Evolutionary conservation across 2,329 filamentous ascomycete genomes (phyloP), one percentile per base, ranked within the genome.

Genomic region (Diaporthe helianthi): DNA sequence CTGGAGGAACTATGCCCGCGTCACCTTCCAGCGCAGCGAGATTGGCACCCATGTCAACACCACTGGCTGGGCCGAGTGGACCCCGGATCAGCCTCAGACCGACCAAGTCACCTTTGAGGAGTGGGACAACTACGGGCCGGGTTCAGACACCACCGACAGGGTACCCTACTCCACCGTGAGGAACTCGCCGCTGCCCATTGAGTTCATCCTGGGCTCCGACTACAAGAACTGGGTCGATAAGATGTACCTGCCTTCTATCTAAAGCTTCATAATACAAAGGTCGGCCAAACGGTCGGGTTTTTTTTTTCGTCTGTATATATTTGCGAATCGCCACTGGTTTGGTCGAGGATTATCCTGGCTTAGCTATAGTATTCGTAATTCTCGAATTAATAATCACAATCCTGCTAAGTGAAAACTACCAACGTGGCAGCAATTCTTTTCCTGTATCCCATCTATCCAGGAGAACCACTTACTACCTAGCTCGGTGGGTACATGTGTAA

Each of bases 61-160:
- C 12, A 80, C 80, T 7, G 86, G 86, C 3, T 88, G 86, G 85
- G 74, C 75, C 10, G 73, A 77, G 33, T 88, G 86, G 86, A 79
- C 78, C 49, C 76, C 70, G 19, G 86, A 24, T 1, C 9, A 47
- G 38, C 66, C 66, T 19, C 54, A 68, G 54, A 78, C 86, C n/a
- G 87, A 87, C 77, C 86, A 86, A 70, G 78, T 87, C 75, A 85
- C 85, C 71, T 87, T 84, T 67, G 79, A 78, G 17, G 87, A 88
- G 76, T 87, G 82, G 73, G 78, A 72, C 19, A 88, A 89, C 74
- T 81, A 79, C 10, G 86, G 87, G 1, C 74, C 76, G 65, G 86
- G 86, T 4, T 78, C 85, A 5, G 75, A 77, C 47, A 85, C 85
- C 1, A 83, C 79, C 3, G 77, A 41, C 3, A 77, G 86, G 70